Evolutionary conservation across 176 grass and related monocot species (phyloP), one percentile per base, ranked within the genome.

Genomic region (Microstegium vimineum): DNA sequence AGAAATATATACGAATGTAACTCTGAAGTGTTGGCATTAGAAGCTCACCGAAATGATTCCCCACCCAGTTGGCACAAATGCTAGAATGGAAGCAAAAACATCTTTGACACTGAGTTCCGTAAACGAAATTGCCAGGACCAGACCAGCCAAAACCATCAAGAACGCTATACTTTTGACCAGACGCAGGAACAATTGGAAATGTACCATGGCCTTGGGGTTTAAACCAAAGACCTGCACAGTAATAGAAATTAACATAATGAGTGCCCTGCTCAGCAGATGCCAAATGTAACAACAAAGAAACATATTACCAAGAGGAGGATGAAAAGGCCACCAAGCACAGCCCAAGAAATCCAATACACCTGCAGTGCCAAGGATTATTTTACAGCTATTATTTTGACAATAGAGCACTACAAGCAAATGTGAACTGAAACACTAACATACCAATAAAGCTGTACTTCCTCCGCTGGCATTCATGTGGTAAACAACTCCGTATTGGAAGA

Each of bases 401-500:
- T 35, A 83, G 32, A 75, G 33, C 51, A 66, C 45, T 17, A 59
- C 60, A 72, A 82, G 15, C 72, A 73, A 79, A 62, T 26, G 13
- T 25, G 42, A 69, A 52, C 38, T 54, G 33, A 70, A 69, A 73
- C 28, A 82, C 14, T 32, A 49, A 26, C 86, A 64, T 94, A 97
- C 94, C 78, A 72, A 82, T 64, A 97, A 88, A 33, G 94, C 67
- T 38, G 85, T 94, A 81, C 81, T 86, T 62, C 38, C 1, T 26
- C 37, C 10, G 43, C 77, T 85, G 73, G 86, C 87, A 69, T 92
- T 5, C 90, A 97, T 88, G 77, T 94, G 91, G 86, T 97, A 97
- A 65, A 97, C 94, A 81, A 97, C 77, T 79, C 94, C 94, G 78
- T 89, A 97, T 77, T 97, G 94, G 81, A 97, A 97, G 61, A 97